A percentile compares a stretch with the other conserved stretches of the same genome.
These are phyloP conservation scores for Pseudopyricularia cyperi DNA, from an alignment of 2,329 filamentous ascomycete genomes.

Conservation along the genomic window DNA sequence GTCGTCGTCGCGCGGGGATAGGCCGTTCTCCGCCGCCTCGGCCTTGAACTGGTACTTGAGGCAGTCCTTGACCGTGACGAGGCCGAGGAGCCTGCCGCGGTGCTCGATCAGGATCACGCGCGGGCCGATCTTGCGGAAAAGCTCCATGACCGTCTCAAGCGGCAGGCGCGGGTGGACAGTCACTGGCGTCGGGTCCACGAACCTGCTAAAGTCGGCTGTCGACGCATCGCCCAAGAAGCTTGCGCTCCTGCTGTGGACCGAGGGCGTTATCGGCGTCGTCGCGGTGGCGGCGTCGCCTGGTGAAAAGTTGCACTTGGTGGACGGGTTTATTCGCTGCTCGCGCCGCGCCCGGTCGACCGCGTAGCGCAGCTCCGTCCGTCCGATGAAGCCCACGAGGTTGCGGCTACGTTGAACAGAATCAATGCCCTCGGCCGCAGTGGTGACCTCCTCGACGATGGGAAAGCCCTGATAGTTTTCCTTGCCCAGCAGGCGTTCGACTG, in stretches of 20 bases:
- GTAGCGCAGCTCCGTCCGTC: conserved; percentile 81
- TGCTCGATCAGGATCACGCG: conserved; percentile 89
- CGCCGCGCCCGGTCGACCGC: conserved; percentile 68
- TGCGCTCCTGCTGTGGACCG: conserved; percentile 23
- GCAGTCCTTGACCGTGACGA: conserved; percentile 95
- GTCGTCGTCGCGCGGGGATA: conserved; percentile 32
- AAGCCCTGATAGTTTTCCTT: conserved; percentile 85
- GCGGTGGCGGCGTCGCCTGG: conserved; percentile 22
- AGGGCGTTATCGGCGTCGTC: conserved; percentile 25
- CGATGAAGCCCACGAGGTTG: conserved; percentile 79
- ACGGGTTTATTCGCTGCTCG: conserved; percentile 48
- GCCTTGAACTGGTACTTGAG: conserved; percentile 96
- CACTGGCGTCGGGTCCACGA: conserved; percentile 79
- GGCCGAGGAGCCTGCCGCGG: conserved; percentile 65
- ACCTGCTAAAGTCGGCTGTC: conserved; percentile 67
- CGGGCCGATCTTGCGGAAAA: conserved; percentile 96
- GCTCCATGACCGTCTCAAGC: conserved; percentile 93
- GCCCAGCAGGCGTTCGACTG: conserved; percentile 62
- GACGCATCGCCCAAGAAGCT: conserved; percentile 32
- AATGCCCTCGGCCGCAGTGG: conserved; percentile 25
- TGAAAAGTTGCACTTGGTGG: conserved; percentile 63
- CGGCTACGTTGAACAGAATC: neutral
- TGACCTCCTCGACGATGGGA: conserved; percentile 70
- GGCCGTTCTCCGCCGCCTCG: conserved; percentile 68
- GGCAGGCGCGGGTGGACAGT: conserved; percentile 83